These are phyloP conservation scores for Xenosphaeropsis pyriputrescens DNA, from an alignment of 2,329 filamentous ascomycete species.

Conservation along the genomic window DNA sequence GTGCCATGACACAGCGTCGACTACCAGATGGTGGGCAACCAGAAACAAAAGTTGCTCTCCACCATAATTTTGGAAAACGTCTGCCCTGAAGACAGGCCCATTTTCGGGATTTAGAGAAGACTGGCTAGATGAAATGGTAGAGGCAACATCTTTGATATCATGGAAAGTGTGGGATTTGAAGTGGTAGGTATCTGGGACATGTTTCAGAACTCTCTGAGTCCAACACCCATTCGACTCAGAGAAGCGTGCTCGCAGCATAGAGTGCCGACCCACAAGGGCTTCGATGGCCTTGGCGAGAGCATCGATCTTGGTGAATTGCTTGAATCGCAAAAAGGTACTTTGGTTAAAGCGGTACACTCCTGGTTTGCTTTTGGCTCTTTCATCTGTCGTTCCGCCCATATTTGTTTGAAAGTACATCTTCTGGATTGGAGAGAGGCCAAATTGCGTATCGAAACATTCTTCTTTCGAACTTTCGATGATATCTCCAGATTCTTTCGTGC, in stretches of 20 bases:
- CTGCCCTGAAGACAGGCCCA: slow-evolving; percentile 4
- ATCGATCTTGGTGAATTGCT: background rate
- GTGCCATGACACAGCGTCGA: slow-evolving; percentile 21
- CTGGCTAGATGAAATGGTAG: background rate
- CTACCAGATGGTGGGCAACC: slow-evolving; percentile 7
- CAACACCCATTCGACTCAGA: slow-evolving; percentile 5
- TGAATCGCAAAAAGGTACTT: slow-evolving; percentile 6
- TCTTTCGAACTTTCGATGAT: slow-evolving; percentile 1
- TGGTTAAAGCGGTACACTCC: slow-evolving; percentile 9
- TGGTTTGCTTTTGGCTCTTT: slow-evolving; percentile 2
- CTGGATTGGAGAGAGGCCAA: slow-evolving; percentile 10
- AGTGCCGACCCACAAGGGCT: slow-evolving; percentile 17
- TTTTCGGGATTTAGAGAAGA: background rate
- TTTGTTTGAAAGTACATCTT: slow-evolving; percentile 6
- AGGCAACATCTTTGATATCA: background rate
- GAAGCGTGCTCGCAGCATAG: slow-evolving; percentile 23
- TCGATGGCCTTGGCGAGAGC: slow-evolving; percentile 11
- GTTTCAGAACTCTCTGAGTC: slow-evolving; percentile 10
- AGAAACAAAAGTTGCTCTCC: slow-evolving; percentile 5
- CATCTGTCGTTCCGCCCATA: no score
- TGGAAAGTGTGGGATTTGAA: background rate
- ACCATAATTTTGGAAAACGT: slow-evolving; percentile 2
- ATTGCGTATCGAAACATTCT: slow-evolving; percentile 2
- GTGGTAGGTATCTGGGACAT: background rate
- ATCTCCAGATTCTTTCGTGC: no score